phyloP scores from a whole-genome alignment of 2,329 filamentous ascomycete species.

The Rosellinia necatrix region DNA sequence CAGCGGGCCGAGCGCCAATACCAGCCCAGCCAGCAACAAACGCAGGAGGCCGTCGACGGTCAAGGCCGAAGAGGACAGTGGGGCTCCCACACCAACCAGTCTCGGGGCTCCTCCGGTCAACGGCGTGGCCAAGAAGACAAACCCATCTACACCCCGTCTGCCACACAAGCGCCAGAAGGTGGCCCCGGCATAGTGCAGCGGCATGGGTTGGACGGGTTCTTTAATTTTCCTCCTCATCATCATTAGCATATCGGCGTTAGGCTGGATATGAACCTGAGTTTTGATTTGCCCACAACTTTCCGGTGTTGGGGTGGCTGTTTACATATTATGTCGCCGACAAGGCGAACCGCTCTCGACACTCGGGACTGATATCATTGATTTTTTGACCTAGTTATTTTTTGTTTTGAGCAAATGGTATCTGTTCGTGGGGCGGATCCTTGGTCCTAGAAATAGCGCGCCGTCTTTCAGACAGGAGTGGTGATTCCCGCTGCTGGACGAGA shows the following conservation, averaged over 20 bases:
- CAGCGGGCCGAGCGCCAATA: constrained; percentile 69
- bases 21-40: constrained; percentile 65
- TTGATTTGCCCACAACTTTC: constrained; percentile 27
- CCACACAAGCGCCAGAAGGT: constrained; percentile 56
- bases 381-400: neutral
- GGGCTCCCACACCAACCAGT: constrained; percentile 53
- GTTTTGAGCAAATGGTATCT: constrained; percentile 11
- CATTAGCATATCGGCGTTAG: constrained; percentile 37
- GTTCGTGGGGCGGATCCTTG: neutral
- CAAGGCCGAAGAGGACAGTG: constrained; percentile 61
- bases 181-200: constrained; percentile 46
- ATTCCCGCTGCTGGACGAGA: neutral
- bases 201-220: no score
- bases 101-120: constrained; percentile 53
- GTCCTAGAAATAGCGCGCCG: neutral
- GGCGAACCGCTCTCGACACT: constrained; percentile 24
- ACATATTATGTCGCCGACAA: constrained; percentile 17
- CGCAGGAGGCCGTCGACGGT: constrained; percentile 61
- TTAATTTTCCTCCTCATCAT: constrained; percentile 11
- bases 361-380: constrained; percentile 30
- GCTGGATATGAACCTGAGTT: constrained; percentile 34
- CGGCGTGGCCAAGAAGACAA: constrained; percentile 55
- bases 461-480: neutral
- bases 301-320: constrained; percentile 28
- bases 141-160: constrained; percentile 63